Evolutionary conservation across 176 grass and related monocot genomes (phyloP).

Genomic region (Alloteropsis semialata): DNA sequence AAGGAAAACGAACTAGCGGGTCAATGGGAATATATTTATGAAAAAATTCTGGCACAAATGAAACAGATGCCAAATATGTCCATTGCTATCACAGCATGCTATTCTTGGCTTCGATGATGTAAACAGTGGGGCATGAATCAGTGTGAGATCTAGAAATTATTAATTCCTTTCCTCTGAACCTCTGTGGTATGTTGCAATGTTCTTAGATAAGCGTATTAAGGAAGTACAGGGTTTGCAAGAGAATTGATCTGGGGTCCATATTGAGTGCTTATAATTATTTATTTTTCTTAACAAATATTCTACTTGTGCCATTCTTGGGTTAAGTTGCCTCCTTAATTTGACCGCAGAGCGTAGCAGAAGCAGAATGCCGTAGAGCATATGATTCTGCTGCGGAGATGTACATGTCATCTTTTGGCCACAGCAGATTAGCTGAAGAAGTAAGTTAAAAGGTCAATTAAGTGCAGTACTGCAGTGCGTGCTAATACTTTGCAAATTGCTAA

Average conservation of each 20-base stretch:
- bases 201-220: background rate
- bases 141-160: background rate
- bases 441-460: constrained; percentile 17
- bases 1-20: background rate
- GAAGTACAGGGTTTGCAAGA: background rate
- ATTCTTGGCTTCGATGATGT: background rate
- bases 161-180: background rate
- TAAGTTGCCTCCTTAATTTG: constrained; percentile 8
- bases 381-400: constrained; percentile 65
- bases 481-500: background rate
- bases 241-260: background rate
- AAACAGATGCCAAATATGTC: background rate
- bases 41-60: background rate
- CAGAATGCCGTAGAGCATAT: constrained; percentile 65
- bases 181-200: background rate
- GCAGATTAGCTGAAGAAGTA: constrained; percentile 66
- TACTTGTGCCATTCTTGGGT: constrained; percentile 21
- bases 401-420: constrained; percentile 52
- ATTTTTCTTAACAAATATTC: background rate
- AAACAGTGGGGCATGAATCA: background rate
- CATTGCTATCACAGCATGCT: background rate
- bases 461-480: background rate
- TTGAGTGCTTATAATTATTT: background rate
- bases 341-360: constrained; percentile 77
- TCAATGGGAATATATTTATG: background rate